Evolutionary conservation across 2,329 filamentous ascomycete genomes (phyloP), one percentile per base, ranked within the genome.

Genomic region (Rachicladosporium sp.): DNA sequence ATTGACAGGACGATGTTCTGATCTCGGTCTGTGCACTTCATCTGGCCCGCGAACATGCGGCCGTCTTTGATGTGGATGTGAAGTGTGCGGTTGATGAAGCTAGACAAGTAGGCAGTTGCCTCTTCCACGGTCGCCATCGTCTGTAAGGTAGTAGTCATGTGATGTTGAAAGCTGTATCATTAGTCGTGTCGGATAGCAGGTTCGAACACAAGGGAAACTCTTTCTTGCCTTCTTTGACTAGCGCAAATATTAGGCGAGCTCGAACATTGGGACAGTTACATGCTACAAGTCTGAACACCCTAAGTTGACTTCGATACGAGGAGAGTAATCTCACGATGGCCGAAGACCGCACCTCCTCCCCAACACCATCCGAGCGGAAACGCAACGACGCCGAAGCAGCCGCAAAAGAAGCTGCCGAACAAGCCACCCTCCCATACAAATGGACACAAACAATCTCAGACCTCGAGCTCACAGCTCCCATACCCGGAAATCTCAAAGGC

Each of bases 11-110:
- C 85, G 48, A 96, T 73, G 55, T 98, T 60, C 52, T 75, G 76
- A 46, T 94, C 83, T 43, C 82, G 78, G 67, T 98, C 91, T 23
- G 88, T 95, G 67, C 91, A 98, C 63, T 93, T 95, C 65, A 98
- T 83, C 47, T 78, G 73, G 12, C 91, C 91, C 40, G 87, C 76
- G 61, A 96, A 98, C 59, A 94, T 78, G 44, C 91, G 83, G 10
- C 76, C 77, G 58, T 96, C 89, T 4, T 78, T 83, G 10, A 82
- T 84, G 51, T 82, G 75, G 40, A 96, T 67, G 42, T 87, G 80
- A 29, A 96, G 65, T 31, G 76, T 83, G 59, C 84, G 84, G 59
- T 60, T 59, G 10, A 62, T 44, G 31, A 60, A 49, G n/a, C 44
- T 42, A 4, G 46, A 43, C 12, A 62, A 52, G 45, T 54, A 60